Base-by-base conservation (phyloP, 257 asterid species). In the Ballota nigra region DNA sequence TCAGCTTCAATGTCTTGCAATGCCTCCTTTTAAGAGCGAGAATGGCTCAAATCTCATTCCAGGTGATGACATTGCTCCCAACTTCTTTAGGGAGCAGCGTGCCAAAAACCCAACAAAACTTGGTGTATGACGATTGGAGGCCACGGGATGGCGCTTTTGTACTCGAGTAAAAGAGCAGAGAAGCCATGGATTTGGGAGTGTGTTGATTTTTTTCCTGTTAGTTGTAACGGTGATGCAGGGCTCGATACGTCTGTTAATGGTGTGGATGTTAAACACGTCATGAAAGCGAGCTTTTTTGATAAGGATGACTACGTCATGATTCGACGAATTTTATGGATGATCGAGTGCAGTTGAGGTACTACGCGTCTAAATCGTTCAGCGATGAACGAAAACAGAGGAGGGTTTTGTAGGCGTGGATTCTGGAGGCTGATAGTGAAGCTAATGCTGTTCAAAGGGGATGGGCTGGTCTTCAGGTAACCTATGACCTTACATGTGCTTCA, bases 161-260 rank as follows among this genome's bases (percentile, higher is more conserved):
- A 80, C 51, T 61, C 7, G 11, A 83, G 85, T 22, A 26, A 41
- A 12, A 72, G 64, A 63, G 41, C 58, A 3, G 60, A 19, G 2
- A 31, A 56, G 53, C 78, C 78, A 0, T 78, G 72, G 4, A 83
- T 83, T 82, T 83, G 82, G 85, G 88, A 83, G 74, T 83, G 85
- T 19, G 83, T 82, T 0, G 88, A 83, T 47, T 81, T 83, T 49
- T 83, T 52, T 57, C 80, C 82, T 4, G 85, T 80, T 19, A 15
- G 57, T 7, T 55, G 7, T 4, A 0, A 4, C 6, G 71, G 63
- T 9, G n/a, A n/a, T n/a, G n/a, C n/a, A n/a, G n/a, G n/a, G n/a
- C n/a, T n/a, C n/a, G 83, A 80, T 36, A 65, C 85, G 0, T 83
- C 87, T 3, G 79, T n/a, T n/a, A 68, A 64, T 16, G 80, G 81